Evolutionary conservation across 805 yeast genomes (phyloP).

Genomic region (Candida corydali): DNA sequence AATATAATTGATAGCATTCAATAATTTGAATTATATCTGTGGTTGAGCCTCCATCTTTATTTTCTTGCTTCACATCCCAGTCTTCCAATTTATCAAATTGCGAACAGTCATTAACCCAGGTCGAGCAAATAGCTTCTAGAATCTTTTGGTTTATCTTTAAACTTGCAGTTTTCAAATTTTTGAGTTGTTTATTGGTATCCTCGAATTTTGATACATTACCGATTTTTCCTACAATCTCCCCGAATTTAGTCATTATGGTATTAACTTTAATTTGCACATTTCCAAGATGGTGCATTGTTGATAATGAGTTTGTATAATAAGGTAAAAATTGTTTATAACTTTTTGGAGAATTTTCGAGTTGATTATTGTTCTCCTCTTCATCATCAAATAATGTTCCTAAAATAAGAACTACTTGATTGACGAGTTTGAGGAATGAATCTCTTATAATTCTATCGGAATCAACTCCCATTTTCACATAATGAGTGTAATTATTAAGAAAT

Average conservation of each 20-base stretch:
- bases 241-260: slow-evolving; percentile 26
- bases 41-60: slow-evolving; percentile 17
- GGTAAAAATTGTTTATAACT: slow-evolving; percentile 36
- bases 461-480: slow-evolving; percentile 24
- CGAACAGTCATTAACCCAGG: slow-evolving; percentile 43
- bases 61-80: slow-evolving; percentile 28
- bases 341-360: slow-evolving; percentile 32
- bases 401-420: slow-evolving; percentile 22
- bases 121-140: slow-evolving; percentile 38
- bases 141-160: slow-evolving; percentile 32
- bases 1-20: slow-evolving; percentile 32
- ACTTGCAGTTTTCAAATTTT: slow-evolving; percentile 29
- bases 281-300: slow-evolving; percentile 33
- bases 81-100: slow-evolving; percentile 41
- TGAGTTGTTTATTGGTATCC: slow-evolving; percentile 36
- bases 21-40: slow-evolving; percentile 34
- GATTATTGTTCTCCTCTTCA: slow-evolving; percentile 18
- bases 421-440: slow-evolving; percentile 20
- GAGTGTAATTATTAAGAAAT: slow-evolving; percentile 35
- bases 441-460: slow-evolving; percentile 28
- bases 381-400: slow-evolving; percentile 28
- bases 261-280: slow-evolving; percentile 24
- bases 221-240: slow-evolving; percentile 25
- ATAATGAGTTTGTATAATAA: slow-evolving; percentile 36
- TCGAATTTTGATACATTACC: slow-evolving; percentile 29